Evolutionary conservation across 2,329 filamentous ascomycete genomes (phyloP).

Genomic region (Paraconiothyrium sp.): DNA sequence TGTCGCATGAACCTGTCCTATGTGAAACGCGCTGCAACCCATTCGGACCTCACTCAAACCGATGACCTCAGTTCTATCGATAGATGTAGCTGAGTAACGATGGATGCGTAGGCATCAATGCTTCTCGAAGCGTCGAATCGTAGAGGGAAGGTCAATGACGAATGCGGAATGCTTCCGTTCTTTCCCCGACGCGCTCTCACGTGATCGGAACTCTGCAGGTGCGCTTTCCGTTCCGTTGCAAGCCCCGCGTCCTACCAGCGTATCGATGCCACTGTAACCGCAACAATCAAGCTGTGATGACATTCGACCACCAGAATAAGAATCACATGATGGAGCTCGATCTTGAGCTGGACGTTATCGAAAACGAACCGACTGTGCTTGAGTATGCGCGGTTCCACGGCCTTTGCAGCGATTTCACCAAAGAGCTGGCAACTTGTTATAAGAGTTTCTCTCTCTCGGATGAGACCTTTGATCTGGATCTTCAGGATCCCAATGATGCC

Average conservation of each 20-base stretch:
- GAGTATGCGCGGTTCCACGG: slow-evolving; percentile 60
- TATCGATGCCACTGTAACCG: not conserved
- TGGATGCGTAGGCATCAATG: not conserved
- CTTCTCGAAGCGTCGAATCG: not conserved
- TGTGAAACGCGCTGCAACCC: slow-evolving; percentile 4
- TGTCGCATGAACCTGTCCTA: slow-evolving; percentile 4
- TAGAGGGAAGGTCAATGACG: not conserved
- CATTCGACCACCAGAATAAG: not conserved
- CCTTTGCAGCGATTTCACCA: slow-evolving; percentile 51
- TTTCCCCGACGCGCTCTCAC: not conserved
- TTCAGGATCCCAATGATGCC: slow-evolving; percentile 29
- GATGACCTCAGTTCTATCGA: not conserved
- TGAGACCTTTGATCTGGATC: slow-evolving; percentile 27
- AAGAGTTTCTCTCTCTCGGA: slow-evolving; percentile 22
- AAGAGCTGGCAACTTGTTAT: slow-evolving; percentile 33
- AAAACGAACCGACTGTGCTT: slow-evolving; percentile 50
- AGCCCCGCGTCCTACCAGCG: not conserved
- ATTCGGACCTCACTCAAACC: not conserved
- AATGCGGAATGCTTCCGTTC: not conserved
- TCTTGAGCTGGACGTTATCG: slow-evolving; percentile 26
- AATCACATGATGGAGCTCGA: slow-evolving; percentile 30
- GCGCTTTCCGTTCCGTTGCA: not conserved
- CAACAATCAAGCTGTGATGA: not conserved
- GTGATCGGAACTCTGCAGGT: not conserved
- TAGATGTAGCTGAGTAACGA: not conserved